A percentile compares a stretch with the other conserved stretches of the same genome.
phyloP scores from a whole-genome alignment of 164 flowering plant species.

The Macadamia integrifolia region DNA sequence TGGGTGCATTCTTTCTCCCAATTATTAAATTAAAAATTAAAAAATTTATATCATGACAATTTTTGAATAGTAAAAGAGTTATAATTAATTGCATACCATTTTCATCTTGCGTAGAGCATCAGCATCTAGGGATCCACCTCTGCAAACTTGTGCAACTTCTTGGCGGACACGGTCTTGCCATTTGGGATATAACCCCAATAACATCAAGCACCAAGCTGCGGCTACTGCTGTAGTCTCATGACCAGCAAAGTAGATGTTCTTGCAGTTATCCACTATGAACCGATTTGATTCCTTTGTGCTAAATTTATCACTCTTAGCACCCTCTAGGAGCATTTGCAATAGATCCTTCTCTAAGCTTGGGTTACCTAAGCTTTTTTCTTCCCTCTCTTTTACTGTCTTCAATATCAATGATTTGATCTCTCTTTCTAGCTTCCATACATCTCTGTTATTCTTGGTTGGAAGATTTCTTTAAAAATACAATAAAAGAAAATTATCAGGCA shows the following conservation, averaged over 20 bases:
- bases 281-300: conserved; percentile 15
- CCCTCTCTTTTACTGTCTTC: conserved; percentile 33
- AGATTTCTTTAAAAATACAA: conserved; percentile 13
- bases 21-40: too few species aligned
- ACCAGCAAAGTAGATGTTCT: conserved; percentile 43
- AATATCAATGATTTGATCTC: conserved; percentile 52
- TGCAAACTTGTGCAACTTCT: conserved; percentile 32
- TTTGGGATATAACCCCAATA: conserved; percentile 46
- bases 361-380: conserved; percentile 11
- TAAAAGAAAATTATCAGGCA: too few species aligned
- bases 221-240: conserved; percentile 27
- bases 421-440: conserved; percentile 28
- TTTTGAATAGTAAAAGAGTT: too few species aligned
- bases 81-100: conserved; percentile 23
- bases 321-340: conserved; percentile 43
- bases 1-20: too few species aligned
- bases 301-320: conserved; percentile 23
- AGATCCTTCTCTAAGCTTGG: conserved; percentile 27
- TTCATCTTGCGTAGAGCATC: conserved; percentile 35
- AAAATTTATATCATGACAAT: too few species aligned
- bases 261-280: conserved; percentile 32
- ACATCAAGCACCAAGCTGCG: conserved; percentile 55
- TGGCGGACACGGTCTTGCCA: conserved; percentile 47
- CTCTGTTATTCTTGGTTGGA: conserved; percentile 19
- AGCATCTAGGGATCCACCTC: conserved; percentile 16